Evolutionary conservation across 345 rosid genomes (phyloP).

Genomic region (Corymbia maculata): DNA sequence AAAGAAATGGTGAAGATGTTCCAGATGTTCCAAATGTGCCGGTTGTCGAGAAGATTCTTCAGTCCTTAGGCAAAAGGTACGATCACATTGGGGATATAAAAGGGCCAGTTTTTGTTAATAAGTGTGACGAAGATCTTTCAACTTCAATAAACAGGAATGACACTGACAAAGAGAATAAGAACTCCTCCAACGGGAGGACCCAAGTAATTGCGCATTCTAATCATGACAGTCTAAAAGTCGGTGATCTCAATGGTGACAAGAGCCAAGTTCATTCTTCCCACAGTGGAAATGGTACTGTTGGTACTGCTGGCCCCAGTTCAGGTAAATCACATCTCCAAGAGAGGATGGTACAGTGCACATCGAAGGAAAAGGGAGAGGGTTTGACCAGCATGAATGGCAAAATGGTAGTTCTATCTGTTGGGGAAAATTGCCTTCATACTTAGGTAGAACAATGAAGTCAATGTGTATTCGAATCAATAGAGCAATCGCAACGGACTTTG

Average conservation of each 20-base stretch:
- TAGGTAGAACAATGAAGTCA: no score
- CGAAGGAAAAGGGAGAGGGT: conserved; percentile 1
- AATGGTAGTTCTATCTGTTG: conserved; percentile 20
- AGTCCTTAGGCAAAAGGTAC: no score
- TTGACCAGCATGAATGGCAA: conserved; percentile 17
- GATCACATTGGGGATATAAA: conserved; percentile 8
- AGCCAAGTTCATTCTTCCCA: conserved; percentile 3
- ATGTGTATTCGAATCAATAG: no score
- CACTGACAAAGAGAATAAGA: conserved; percentile 21
- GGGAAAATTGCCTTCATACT: no score
- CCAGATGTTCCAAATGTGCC: no score
- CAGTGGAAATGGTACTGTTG: conserved; percentile 16
- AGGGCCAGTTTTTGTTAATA: conserved; percentile 14
- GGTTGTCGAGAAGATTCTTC: no score
- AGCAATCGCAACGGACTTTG: no score
- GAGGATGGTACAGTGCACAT: conserved; percentile 19
- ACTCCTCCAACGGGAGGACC: conserved; percentile 12
- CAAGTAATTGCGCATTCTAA: not conserved
- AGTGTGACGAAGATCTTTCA: conserved; percentile 28
- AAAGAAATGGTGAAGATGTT: no score
- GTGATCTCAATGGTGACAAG: not conserved
- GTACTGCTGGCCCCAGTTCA: not conserved
- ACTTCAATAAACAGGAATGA: conserved; percentile 11
- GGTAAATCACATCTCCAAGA: conserved; percentile 17
- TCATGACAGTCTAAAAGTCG: not conserved